Conservation (phyloP, 2,329 filamentous ascomycete species). For the Verruconis gallopava region DNA sequence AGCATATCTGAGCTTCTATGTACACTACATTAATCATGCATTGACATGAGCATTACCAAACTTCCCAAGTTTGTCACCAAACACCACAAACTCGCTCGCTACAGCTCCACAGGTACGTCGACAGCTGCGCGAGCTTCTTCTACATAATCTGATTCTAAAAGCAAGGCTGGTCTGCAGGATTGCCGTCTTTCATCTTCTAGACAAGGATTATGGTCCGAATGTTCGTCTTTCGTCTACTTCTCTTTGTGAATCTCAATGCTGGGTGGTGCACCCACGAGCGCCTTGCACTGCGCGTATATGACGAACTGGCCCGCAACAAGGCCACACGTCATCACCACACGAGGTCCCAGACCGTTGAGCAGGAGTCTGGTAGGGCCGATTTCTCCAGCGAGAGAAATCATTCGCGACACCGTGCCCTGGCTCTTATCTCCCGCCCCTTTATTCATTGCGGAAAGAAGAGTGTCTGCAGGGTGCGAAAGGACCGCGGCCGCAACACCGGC, state of each 20-base stretch:
- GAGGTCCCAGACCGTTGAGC: not conserved
- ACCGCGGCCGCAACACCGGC: not conserved
- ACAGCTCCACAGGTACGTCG: no score
- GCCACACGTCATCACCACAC: not conserved
- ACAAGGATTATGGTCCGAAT: no score
- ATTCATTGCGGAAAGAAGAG: not conserved
- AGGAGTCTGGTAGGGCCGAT: not conserved
- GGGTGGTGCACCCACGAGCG: not conserved
- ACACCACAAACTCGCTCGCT: no score
- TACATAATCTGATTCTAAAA: no score
- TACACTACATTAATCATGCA: no score
- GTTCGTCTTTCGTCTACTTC: no score
- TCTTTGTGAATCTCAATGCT: constrained; percentile 1
- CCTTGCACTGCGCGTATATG: not conserved
- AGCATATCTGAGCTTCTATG: no score
- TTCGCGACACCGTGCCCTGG: not conserved
- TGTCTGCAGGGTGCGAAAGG: not conserved
- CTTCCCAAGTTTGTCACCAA: no score
- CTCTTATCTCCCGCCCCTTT: not conserved
- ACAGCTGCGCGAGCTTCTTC: no score
- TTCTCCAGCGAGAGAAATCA: not conserved
- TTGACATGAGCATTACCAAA: no score
- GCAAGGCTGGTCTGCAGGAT: no score
- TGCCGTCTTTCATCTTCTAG: no score
- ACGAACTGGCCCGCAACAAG: not conserved